phyloP scores from a whole-genome alignment of 2,329 filamentous ascomycete genomes.

The Coniochaeta hoffmannii region DNA sequence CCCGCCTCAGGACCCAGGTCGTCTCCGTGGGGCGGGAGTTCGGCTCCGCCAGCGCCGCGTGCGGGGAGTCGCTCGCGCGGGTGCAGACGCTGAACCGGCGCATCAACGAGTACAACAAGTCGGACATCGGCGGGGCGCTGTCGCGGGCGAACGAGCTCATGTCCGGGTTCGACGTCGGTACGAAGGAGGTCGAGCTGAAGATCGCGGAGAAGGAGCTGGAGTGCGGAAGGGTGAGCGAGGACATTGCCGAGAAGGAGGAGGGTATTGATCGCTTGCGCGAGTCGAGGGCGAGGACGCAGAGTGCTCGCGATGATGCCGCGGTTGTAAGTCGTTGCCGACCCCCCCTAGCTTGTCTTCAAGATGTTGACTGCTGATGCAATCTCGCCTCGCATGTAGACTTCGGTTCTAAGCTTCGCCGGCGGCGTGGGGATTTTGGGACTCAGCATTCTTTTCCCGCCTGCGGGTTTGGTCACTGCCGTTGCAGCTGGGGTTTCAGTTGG shows the following conservation, averaged over 20 bases:
- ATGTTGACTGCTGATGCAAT: too few relatives aligned
- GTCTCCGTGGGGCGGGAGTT: neutral
- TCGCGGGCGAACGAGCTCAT: neutral
- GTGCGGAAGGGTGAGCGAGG: neutral
- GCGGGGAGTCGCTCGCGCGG: neutral
- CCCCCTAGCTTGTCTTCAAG: too few relatives aligned
- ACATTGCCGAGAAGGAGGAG: neutral
- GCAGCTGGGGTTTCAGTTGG: neutral
- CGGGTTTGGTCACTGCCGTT: neutral
- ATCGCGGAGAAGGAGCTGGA: neutral
- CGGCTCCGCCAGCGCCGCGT: neutral
- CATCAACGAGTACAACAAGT: neutral
- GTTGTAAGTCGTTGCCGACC: neutral
- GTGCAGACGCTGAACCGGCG: neutral
- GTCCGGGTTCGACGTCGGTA: neutral
- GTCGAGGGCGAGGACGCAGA: neutral
- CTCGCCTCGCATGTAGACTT: neutral
- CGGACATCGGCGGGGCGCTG: neutral
- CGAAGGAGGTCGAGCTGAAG: neutral
- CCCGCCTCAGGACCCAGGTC: neutral
- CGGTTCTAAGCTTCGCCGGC: neutral
- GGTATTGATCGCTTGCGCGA: neutral
- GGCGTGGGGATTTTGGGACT: neutral
- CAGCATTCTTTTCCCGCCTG: neutral
- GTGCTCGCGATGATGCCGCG: neutral